phyloP scores from a whole-genome alignment of 1,284 basidiomycete genomes.

The Ustilago esculenta region DNA sequence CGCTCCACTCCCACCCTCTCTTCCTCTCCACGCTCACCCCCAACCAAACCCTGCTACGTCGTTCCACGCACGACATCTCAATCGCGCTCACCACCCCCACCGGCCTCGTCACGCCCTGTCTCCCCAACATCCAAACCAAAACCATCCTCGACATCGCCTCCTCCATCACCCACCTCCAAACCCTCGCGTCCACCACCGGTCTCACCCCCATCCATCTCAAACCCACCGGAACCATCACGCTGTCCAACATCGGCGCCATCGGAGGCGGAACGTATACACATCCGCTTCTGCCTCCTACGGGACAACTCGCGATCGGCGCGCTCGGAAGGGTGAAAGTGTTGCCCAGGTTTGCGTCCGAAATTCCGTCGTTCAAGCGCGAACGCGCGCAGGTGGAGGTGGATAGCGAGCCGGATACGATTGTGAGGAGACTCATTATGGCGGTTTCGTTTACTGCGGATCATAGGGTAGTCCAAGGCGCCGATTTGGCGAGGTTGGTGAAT shows the following conservation, averaged over 20 bases:
- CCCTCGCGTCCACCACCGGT: constrained; percentile 18
- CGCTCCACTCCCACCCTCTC: constrained; percentile 84
- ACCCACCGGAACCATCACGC: constrained; percentile 75
- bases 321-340: constrained; percentile 71
- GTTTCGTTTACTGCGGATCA: constrained; percentile 76
- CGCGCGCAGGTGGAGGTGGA: too few species aligned
- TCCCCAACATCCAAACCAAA: constrained; percentile 74
- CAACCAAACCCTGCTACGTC: constrained; percentile 32
- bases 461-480: constrained; percentile 89
- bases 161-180: constrained; percentile 45
- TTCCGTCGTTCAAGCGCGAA: constrained; percentile 35
- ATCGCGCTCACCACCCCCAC: constrained; percentile 82
- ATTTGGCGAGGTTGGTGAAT: constrained; percentile 89
- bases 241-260: constrained; percentile 74
- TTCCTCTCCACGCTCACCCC: constrained; percentile 70
- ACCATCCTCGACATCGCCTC: constrained; percentile 74
- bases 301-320: constrained; percentile 89
- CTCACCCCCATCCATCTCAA: constrained; percentile 25
- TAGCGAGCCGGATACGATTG: constrained; percentile 36
- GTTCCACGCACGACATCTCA: constrained; percentile 63
- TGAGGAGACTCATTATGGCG: constrained; percentile 49
- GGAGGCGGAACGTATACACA: constrained; percentile 56
- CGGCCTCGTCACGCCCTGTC: constrained; percentile 83
- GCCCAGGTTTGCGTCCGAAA: constrained; percentile 50
- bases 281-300: constrained; percentile 81